Base-by-base conservation (phyloP, 345 rosid genomes). In the Geranium rotundifolium region DNA sequence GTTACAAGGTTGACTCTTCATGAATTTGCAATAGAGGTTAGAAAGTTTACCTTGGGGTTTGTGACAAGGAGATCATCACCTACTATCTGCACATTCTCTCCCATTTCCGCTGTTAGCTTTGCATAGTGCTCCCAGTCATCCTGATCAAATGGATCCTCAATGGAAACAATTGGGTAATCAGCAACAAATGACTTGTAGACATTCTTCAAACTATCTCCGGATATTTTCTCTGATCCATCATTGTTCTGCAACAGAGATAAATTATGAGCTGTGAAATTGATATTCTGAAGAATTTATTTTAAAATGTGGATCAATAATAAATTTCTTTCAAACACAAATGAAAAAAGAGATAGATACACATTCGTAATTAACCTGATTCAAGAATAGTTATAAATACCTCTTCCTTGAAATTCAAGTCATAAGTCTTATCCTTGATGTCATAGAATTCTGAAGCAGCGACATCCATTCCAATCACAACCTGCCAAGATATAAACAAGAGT, bases 361-460 rank as follows among this genome's bases (percentile, higher is more conserved):
- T 37, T 37, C 46, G 0, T 27, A 17, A 54, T 17, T 13, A 9
- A 19, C 7, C 34, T 23, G 19, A 12, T 16, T 20, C n/a, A 66
- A 39, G 15, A 5, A 19, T 31, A 46, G 52, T 46, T 46, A 74
- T 76, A 46, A 46, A 14, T 46, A 86, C 96, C 76, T 89, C 92
- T 76, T 84, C 92, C 73, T 89, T 89, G 79, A 88, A 88, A 78
- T 88, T 88, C 80, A 88, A 67, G 76, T 93, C 99, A 63, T 93
- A 93, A 19, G 80, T 76, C 68, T 88, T 87, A 77, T 90, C 97
- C 60, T 77, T 81, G 52, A 78, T 82, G 60, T 69, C 73, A 69
- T 83, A 86, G 72, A 86, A 86, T 69, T 86, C 84, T 5, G 92
- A 86, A 61, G 92, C 92, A 50, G 89, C 92, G 64, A 80, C 87